Percentiles rank a stretch among this genome's conserved stretches.
Evolutionary conservation across 306 rosid genomes (phyloP).

Genomic region (Morella rubra): DNA sequence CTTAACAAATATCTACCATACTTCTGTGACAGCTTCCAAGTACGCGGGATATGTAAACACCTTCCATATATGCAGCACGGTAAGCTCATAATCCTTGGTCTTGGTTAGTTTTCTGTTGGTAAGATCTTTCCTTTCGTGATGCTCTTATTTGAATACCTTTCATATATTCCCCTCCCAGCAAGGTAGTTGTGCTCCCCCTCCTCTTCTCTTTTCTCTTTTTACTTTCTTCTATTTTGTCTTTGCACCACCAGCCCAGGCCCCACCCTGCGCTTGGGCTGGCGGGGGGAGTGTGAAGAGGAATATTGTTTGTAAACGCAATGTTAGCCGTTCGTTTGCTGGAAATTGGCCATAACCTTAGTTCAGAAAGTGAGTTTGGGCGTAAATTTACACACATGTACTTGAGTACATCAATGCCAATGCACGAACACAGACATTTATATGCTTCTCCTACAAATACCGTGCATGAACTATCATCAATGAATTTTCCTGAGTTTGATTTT

Average conservation of each 20-base stretch:
- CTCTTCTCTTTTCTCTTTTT: neutral
- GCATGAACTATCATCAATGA: neutral
- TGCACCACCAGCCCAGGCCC: too few relatives aligned
- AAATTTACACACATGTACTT: too few relatives aligned
- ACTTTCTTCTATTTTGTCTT: too few relatives aligned
- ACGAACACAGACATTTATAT: too few relatives aligned
- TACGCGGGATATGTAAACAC: slow-evolving; percentile 91
- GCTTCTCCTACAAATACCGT: too few relatives aligned
- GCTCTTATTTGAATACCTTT: neutral
- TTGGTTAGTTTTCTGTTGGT: neutral
- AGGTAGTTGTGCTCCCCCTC: neutral
- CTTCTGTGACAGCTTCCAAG: slow-evolving; percentile 76
- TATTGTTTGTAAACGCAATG: too few relatives aligned
- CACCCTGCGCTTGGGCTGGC: too few relatives aligned
- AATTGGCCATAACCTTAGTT: neutral
- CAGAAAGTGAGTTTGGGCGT: too few relatives aligned
- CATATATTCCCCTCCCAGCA: neutral
- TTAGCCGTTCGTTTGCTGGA: neutral
- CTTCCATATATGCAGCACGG: slow-evolving; percentile 93
- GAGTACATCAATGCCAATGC: too few relatives aligned
- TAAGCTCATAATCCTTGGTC: slow-evolving; percentile 37
- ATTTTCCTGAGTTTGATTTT: neutral
- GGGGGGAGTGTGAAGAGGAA: too few relatives aligned
- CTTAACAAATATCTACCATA: neutral
- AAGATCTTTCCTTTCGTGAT: slow-evolving; percentile 6